These are phyloP conservation scores for Stentor roeselii DNA, from an alignment of 73 alveolate species.

Conservation along the genomic window DNA sequence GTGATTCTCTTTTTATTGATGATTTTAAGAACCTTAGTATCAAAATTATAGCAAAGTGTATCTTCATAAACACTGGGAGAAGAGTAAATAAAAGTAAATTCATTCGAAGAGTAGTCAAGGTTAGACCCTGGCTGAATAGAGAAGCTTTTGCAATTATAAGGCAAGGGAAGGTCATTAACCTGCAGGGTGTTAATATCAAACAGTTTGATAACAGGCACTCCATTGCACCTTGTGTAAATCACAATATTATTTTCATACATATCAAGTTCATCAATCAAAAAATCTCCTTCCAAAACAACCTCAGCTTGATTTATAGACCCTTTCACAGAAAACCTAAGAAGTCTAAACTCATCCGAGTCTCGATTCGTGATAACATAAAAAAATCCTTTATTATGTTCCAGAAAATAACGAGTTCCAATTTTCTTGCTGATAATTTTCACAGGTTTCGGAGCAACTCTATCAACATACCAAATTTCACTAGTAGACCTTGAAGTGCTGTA, in stretches of 20 bases:
- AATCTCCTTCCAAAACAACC: slow-evolving; percentile 41
- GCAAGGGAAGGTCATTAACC: slow-evolving; percentile 33
- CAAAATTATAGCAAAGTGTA: slow-evolving; percentile 51
- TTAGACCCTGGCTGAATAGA: slow-evolving; percentile 73
- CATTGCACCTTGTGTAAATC: slow-evolving; percentile 56
- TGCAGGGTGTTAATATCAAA: slow-evolving; percentile 44
- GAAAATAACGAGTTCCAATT: slow-evolving; percentile 44
- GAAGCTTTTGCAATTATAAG: slow-evolving; percentile 47
- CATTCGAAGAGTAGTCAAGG: slow-evolving; percentile 49
- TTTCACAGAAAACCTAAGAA: slow-evolving; percentile 30
- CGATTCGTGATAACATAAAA: slow-evolving; percentile 55
- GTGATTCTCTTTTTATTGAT: slow-evolving; percentile 45
- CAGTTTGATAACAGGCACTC: slow-evolving; percentile 52
- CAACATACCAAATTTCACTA: slow-evolving; percentile 61
- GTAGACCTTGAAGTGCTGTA: slow-evolving; percentile 32
- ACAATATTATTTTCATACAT: slow-evolving; percentile 68
- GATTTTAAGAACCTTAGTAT: slow-evolving; percentile 29
- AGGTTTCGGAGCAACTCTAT: slow-evolving; percentile 37
- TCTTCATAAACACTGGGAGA: slow-evolving; percentile 68
- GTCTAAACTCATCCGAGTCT: slow-evolving; percentile 51
- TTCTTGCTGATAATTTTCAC: slow-evolving; percentile 36
- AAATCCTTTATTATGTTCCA: slow-evolving; percentile 61
- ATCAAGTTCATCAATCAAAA: slow-evolving; percentile 68
- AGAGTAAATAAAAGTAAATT: slow-evolving; percentile 52
- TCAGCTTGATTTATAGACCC: slow-evolving; percentile 40